Evolutionary conservation across 2,329 filamentous ascomycete species (phyloP).

Genomic region (Parascedosporium putredinis): DNA sequence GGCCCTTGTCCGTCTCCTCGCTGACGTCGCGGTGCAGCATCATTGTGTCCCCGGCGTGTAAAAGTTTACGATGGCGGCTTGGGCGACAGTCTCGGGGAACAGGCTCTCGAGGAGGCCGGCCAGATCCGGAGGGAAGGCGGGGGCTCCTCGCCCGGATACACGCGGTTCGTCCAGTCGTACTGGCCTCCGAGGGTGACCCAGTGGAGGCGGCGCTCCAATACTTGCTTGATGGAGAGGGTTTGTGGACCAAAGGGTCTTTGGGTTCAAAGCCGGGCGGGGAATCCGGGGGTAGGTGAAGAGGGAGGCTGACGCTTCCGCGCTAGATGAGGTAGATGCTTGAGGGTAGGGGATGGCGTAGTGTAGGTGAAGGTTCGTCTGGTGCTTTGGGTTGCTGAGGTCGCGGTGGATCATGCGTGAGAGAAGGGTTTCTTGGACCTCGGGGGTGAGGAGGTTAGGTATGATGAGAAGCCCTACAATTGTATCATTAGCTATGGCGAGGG

Average conservation of each 20-base stretch:
- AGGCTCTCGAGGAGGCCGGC: constrained; percentile 54
- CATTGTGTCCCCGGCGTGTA: constrained; percentile 87
- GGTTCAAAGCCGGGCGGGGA: constrained; percentile 50
- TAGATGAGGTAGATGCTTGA: constrained; percentile 11
- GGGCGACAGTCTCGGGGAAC: constrained; percentile 67
- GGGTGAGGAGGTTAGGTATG: constrained; percentile 63
- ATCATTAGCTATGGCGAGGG: too few relatives aligned
- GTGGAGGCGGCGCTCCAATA: constrained; percentile 71
- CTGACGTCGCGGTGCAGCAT: constrained; percentile 92
- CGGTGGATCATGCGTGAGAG: constrained; percentile 66
- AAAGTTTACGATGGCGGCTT: constrained; percentile 90
- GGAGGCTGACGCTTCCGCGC: constrained; percentile 27
- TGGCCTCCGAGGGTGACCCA: constrained; percentile 94
- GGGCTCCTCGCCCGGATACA: constrained; percentile 60
- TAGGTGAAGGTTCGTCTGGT: constrained; percentile 84
- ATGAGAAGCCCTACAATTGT: constrained; percentile 59
- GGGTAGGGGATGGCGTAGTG: constrained; percentile 64
- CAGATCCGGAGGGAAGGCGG: constrained; percentile 69
- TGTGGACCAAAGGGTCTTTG: constrained; percentile 64
- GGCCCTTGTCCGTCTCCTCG: constrained; percentile 65
- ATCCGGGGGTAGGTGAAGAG: constrained; percentile 44
- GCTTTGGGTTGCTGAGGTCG: constrained; percentile 60
- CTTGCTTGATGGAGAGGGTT: constrained; percentile 58
- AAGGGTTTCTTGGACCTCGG: constrained; percentile 55
- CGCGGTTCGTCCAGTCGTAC: constrained; percentile 88